Evolutionary conservation across 2,329 filamentous ascomycete species (phyloP).

Genomic region (Fusarium oxysporum): DNA sequence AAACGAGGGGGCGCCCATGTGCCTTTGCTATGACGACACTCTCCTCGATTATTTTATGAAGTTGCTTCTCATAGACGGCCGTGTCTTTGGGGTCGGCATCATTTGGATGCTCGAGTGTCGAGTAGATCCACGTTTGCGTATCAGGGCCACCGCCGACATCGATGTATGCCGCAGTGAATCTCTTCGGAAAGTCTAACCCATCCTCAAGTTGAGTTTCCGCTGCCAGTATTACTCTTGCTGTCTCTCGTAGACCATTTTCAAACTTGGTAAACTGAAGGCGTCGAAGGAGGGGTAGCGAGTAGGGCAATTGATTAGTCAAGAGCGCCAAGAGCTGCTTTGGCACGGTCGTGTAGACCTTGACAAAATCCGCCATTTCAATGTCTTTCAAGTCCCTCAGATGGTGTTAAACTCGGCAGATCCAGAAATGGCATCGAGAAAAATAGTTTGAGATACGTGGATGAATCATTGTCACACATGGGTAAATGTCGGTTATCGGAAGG

Average conservation of each 20-base stretch:
- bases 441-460: neutral
- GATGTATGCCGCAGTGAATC: conserved; percentile 69
- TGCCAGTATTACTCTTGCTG: conserved; percentile 57
- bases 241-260: conserved; percentile 55
- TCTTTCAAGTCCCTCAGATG: neutral
- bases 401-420: neutral
- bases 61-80: conserved; percentile 48
- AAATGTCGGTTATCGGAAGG: conserved; percentile 38
- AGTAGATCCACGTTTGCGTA: conserved; percentile 74
- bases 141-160: conserved; percentile 71
- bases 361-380: conserved; percentile 24
- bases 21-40: conserved; percentile 44
- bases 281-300: conserved; percentile 70
- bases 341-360: conserved; percentile 44
- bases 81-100: conserved; percentile 13
- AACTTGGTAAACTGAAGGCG: conserved; percentile 69
- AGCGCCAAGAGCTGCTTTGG: conserved; percentile 57
- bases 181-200: neutral
- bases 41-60: conserved; percentile 48
- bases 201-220: conserved; percentile 26
- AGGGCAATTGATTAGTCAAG: conserved; percentile 64
- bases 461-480: conserved; percentile 13
- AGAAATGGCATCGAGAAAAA: neutral
- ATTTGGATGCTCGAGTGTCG: conserved; percentile 57
- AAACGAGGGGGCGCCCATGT: conserved; percentile 32